These are phyloP conservation scores for Ceratocystis lukuohia DNA, from an alignment of 2,329 filamentous ascomycete species.

Conservation along the genomic window DNA sequence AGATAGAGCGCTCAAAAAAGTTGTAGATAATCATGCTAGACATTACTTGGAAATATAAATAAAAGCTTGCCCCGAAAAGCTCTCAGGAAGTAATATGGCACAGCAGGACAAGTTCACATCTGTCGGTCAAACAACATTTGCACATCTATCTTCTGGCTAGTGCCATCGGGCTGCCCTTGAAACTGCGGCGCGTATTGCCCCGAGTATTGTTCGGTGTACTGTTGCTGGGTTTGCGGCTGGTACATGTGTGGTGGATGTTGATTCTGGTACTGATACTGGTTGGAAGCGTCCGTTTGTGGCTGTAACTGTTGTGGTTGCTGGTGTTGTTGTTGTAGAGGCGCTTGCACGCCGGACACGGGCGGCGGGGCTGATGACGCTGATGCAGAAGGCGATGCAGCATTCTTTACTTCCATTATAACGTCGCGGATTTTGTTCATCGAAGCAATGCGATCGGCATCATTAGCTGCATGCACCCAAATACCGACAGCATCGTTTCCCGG, in stretches of 20 bases:
- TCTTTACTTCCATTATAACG: constrained; percentile 28
- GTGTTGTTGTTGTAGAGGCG: not conserved
- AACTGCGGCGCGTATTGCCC: not conserved
- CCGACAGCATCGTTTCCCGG: constrained; percentile 34
- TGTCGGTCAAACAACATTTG: constrained; percentile 1
- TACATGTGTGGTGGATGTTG: constrained; percentile 2
- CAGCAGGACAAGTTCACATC: not conserved
- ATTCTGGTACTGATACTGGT: constrained; percentile 4
- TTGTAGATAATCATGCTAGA: not conserved
- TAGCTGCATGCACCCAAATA: constrained; percentile 42
- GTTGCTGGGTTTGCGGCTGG: not conserved
- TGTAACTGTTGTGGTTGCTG: constrained; percentile 2
- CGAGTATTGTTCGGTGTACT: not conserved
- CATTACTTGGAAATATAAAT: not conserved
- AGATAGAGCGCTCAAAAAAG: not conserved
- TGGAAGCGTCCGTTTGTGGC: not conserved
- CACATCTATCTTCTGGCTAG: constrained; percentile 1
- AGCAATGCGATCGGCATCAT: constrained; percentile 31
- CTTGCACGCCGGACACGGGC: not conserved
- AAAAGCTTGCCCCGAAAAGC: not conserved
- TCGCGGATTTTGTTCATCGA: constrained; percentile 33
- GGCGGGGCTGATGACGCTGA: not conserved
- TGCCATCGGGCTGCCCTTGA: not conserved
- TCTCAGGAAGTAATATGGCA: not conserved
- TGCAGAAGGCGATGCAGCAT: not conserved